A percentile compares a stretch with the other conserved stretches of the same genome.
Conservation (phyloP, 2,329 filamentous ascomycete genomes). For the Alternaria sp. region DNA sequence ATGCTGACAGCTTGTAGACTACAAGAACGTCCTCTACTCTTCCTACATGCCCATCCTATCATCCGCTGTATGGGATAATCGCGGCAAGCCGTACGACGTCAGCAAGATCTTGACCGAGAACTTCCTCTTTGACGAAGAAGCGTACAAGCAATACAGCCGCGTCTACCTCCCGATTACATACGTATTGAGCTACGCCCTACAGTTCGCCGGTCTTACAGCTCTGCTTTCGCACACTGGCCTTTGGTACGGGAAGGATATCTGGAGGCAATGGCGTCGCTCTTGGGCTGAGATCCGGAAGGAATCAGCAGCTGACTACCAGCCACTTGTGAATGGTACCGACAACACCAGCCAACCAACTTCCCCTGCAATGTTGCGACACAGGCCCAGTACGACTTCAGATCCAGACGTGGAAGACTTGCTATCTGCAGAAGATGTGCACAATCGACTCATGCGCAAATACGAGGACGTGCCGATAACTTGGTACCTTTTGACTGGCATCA, state of each 20-base stretch:
- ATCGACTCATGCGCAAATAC: constrained; percentile 82
- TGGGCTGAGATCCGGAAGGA: constrained; percentile 64
- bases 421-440: constrained; percentile 80
- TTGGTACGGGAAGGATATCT: constrained; percentile 86
- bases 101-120: constrained; percentile 78
- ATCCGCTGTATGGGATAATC: constrained; percentile 84
- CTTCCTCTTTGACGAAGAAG: constrained; percentile 77
- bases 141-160: constrained; percentile 80
- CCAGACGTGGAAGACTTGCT: constrained; percentile 61
- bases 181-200: constrained; percentile 83
- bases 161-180: constrained; percentile 89
- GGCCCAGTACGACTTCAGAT: constrained; percentile 42
- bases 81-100: constrained; percentile 79
- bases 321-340: constrained; percentile 36
- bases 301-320: constrained; percentile 41
- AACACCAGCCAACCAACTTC: constrained; percentile 43
- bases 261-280: constrained; percentile 75
- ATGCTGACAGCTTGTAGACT: constrained; percentile 57
- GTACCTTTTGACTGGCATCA: constrained; percentile 78
- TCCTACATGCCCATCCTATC: constrained; percentile 89
- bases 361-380: constrained; percentile 21
- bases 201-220: constrained; percentile 82
- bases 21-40: constrained; percentile 78
- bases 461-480: constrained; percentile 80
- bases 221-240: constrained; percentile 81